phyloP scores from a whole-genome alignment of 176 grass and related monocot species.

The Aegilops sharonensis region DNA sequence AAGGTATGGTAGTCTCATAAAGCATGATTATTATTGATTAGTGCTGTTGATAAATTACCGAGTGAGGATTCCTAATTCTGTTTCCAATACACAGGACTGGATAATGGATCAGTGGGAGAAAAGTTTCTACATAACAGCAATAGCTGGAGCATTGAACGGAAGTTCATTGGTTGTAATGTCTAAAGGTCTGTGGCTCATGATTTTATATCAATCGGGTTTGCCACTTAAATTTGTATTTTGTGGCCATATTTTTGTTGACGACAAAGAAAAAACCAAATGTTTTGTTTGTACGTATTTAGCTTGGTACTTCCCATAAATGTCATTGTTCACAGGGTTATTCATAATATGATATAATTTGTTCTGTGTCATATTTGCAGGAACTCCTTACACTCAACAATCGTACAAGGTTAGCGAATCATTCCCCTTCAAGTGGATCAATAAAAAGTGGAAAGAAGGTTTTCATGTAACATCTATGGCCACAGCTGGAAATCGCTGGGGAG shows the following conservation, averaged over 20 bases:
- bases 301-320: neutral
- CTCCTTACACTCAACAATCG: slow-evolving; percentile 82
- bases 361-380: slow-evolving; percentile 50
- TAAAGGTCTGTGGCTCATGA: slow-evolving; percentile 45
- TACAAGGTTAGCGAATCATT: slow-evolving; percentile 98
- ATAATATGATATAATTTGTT: neutral
- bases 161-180: slow-evolving; percentile 98
- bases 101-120: slow-evolving; percentile 98
- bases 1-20: slow-evolving; percentile 61
- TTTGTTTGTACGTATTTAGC: neutral
- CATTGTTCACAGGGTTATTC: neutral
- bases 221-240: neutral
- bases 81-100: slow-evolving; percentile 70
- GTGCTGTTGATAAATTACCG: slow-evolving; percentile 14
- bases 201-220: neutral
- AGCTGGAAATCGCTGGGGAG: slow-evolving; percentile 85
- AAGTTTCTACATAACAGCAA: slow-evolving; percentile 47
- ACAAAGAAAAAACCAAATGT: slow-evolving; percentile 16
- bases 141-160: slow-evolving; percentile 83
- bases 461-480: slow-evolving; percentile 96
- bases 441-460: slow-evolving; percentile 99
- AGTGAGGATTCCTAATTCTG: neutral
- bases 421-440: slow-evolving; percentile 98
- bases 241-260: neutral
- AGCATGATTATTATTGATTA: neutral